Percentiles rank a stretch among this genome's conserved stretches.
Conservation (phyloP, 768 basidiomycete genomes). For the Lentinus brumalis region DNA sequence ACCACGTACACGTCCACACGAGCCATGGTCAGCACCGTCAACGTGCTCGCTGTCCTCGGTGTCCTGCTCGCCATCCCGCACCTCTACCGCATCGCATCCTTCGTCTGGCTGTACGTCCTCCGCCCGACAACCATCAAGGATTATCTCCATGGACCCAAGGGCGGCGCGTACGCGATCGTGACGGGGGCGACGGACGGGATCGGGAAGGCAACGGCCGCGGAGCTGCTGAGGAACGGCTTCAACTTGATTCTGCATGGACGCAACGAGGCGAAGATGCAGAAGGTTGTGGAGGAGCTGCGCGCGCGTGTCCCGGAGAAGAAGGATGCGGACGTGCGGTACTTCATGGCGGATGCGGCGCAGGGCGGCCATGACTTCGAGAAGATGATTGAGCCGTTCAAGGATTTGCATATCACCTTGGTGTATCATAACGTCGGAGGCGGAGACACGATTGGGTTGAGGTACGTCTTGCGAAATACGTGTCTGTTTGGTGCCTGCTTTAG, state of each 20-base stretch:
- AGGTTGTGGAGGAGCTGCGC: conserved; percentile 25
- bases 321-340: conserved; percentile 23
- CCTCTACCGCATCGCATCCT: conserved; percentile 18
- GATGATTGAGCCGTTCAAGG: conserved; percentile 22
- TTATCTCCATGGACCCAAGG: conserved; percentile 23
- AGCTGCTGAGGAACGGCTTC: conserved; percentile 32
- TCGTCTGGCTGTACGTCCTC: conserved; percentile 27
- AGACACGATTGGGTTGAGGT: conserved; percentile 17
- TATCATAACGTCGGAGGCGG: conserved; percentile 30
- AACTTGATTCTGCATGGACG: conserved; percentile 33
- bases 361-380: conserved; percentile 22
- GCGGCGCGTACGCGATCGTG: conserved; percentile 28
- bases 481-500: too few species aligned
- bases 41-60: conserved; percentile 18
- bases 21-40: too few species aligned
- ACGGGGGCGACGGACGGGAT: conserved; percentile 34
- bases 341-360: conserved; percentile 28
- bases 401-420: conserved; percentile 31
- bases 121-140: conserved; percentile 20
- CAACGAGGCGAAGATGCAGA: conserved; percentile 27
- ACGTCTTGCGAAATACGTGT: neutral
- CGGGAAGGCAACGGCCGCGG: conserved; percentile 26
- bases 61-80: conserved; percentile 18
- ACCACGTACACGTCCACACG: too few species aligned
- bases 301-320: neutral